Percentiles rank a stretch among this genome's conserved stretches.
phyloP scores from a whole-genome alignment of 495 filamentous ascomycete genomes.

The Penicillium alfredii region DNA sequence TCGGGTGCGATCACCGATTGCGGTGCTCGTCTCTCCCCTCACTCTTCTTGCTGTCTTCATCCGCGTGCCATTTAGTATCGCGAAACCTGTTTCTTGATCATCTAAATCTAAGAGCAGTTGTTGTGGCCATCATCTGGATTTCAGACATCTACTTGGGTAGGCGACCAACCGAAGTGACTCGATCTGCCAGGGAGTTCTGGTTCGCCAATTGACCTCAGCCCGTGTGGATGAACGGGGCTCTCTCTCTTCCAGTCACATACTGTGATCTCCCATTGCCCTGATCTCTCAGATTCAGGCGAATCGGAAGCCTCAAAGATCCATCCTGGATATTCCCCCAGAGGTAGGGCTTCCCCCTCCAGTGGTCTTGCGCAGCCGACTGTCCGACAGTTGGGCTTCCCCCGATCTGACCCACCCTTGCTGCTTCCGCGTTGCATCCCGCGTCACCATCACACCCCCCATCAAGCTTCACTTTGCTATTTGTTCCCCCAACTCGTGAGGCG shows the following conservation, averaged over 20 bases:
- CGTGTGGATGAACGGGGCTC: too few species aligned
- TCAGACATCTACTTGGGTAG: constrained; percentile 15
- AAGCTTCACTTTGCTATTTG: constrained; percentile 11
- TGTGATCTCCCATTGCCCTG: too few species aligned
- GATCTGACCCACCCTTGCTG: constrained; percentile 33
- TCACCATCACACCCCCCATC: constrained; percentile 7
- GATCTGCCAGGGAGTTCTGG: constrained; percentile 35
- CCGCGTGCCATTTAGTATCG: not conserved
- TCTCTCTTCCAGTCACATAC: too few species aligned
- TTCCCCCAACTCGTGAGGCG: constrained; percentile 17
- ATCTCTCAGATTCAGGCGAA: constrained; percentile 27
- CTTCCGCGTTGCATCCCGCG: constrained; percentile 33
- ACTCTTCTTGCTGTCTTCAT: constrained; percentile 4
- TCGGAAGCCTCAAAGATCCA: constrained; percentile 21
- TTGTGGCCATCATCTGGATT: constrained; percentile 5
- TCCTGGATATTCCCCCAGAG: constrained; percentile 20
- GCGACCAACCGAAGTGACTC: constrained; percentile 17
- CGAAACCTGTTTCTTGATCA: not conserved
- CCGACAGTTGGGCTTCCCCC: constrained; percentile 19
- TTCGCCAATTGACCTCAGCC: constrained; percentile 38
- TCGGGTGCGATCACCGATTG: too few species aligned
- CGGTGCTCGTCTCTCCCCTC: too few species aligned
- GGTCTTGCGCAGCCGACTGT: constrained; percentile 29
- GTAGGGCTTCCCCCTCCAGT: constrained; percentile 14
- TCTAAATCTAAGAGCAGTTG: not conserved